Conservation (phyloP, 331 rosid species). For the Quercus tomentella region DNA sequence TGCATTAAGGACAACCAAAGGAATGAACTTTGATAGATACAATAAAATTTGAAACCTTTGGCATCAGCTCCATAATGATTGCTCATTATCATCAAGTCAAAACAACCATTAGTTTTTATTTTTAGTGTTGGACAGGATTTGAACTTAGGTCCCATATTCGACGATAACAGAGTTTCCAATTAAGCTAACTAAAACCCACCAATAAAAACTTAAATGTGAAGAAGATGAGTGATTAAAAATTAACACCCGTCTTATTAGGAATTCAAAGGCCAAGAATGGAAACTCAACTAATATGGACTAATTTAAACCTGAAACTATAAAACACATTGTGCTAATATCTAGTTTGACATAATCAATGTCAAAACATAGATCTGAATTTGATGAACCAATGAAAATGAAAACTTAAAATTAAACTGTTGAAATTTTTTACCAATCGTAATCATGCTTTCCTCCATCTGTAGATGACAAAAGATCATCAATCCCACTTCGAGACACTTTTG, state of each 20-base stretch:
- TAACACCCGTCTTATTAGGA: neutral
- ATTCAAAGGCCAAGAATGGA: neutral
- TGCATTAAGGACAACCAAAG: neutral
- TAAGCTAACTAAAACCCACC: too few species aligned
- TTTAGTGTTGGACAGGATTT: too few species aligned
- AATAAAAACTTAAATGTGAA: neutral
- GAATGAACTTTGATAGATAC: neutral
- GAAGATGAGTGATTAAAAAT: neutral
- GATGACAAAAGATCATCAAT: slow-evolving; percentile 82
- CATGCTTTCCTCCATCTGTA: slow-evolving; percentile 89
- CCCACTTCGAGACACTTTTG: slow-evolving; percentile 56
- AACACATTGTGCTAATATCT: too few species aligned
- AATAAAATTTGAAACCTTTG: too few species aligned
- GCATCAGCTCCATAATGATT: too few species aligned
- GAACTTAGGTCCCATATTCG: too few species aligned
- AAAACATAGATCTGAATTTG: neutral
- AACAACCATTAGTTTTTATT: too few species aligned
- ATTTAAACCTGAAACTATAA: too few species aligned
- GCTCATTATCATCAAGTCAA: too few species aligned
- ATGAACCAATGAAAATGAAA: neutral
- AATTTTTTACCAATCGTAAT: slow-evolving; percentile 74
- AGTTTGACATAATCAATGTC: neutral
- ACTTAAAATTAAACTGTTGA: neutral
- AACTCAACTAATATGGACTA: neutral
- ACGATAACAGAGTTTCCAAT: too few species aligned